Percentiles rank a stretch among this genome's conserved stretches.
Conservation (phyloP, 768 basidiomycete genomes). For the Royoungia palumana region DNA sequence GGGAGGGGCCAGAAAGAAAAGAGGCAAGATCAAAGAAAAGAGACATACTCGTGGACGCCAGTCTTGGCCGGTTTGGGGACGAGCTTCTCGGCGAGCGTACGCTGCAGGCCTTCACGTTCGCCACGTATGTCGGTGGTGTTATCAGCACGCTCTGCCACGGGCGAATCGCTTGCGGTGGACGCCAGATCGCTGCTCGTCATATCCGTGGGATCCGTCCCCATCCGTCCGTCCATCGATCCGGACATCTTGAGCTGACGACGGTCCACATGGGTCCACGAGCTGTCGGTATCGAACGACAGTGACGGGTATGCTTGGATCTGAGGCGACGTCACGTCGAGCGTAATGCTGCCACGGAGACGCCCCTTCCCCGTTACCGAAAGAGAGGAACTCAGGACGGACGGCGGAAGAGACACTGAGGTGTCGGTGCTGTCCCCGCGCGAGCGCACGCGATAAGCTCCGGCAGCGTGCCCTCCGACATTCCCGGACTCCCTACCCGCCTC, state of each 20-base stretch:
- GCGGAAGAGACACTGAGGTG: conserved; percentile 7
- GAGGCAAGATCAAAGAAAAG: background rate
- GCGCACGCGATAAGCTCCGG: background rate
- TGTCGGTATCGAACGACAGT: conserved; percentile 45
- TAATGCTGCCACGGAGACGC: conserved; percentile 1
- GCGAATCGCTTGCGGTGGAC: conserved; percentile 46
- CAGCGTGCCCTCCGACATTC: background rate
- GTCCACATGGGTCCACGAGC: conserved; percentile 73
- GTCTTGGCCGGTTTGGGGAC: conserved; percentile 66
- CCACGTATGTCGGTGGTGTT: conserved; percentile 30
- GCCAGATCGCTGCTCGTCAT: conserved; percentile 50
- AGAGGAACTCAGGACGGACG: background rate
- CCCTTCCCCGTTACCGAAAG: conserved; percentile 1
- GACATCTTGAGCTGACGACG: conserved; percentile 29
- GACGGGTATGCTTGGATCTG: conserved; percentile 20
- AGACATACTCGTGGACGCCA: conserved; percentile 64
- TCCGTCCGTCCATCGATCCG: conserved; percentile 6
- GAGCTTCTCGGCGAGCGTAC: conserved; percentile 58
- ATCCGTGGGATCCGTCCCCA: conserved; percentile 29
- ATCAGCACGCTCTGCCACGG: conserved; percentile 32
- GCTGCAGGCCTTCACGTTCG: conserved; percentile 24
- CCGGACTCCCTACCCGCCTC: conserved; percentile 13
- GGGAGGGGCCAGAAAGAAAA: background rate
- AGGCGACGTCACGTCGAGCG: conserved; percentile 13
- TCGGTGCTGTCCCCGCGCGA: conserved; percentile 19